Evolutionary conservation across 2,329 filamentous ascomycete species (phyloP).

Genomic region (Neonectria ditissima): DNA sequence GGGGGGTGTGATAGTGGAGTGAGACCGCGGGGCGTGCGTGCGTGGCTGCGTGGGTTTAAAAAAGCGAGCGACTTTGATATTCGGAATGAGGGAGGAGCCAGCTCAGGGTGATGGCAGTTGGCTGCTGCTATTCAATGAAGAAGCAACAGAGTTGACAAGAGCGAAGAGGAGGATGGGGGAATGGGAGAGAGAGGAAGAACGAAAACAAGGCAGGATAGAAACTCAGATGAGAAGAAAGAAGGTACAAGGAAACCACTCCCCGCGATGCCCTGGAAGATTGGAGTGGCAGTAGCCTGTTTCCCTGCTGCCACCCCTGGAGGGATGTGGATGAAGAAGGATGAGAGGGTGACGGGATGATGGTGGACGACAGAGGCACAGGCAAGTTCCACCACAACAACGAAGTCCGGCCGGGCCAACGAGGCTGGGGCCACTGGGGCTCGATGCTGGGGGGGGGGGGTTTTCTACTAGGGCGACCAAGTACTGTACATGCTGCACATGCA

Average conservation of each 20-base stretch:
- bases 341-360: slow-evolving; percentile 38
- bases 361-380: slow-evolving; percentile 23
- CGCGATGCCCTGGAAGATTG: slow-evolving; percentile 41
- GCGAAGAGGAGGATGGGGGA: slow-evolving; percentile 8
- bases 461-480: slow-evolving; percentile 32
- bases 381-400: slow-evolving; percentile 30
- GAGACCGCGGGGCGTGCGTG: slow-evolving; percentile 6
- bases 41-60: slow-evolving; percentile 3
- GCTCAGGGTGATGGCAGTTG: slow-evolving; percentile 23
- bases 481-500: slow-evolving; percentile 19
- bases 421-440: slow-evolving; percentile 33
- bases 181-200: no score
- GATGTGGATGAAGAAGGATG: slow-evolving; percentile 32
- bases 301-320: slow-evolving; percentile 32
- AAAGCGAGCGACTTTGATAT: slow-evolving; percentile 30
- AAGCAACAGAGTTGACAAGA: slow-evolving; percentile 14
- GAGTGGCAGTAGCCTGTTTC: slow-evolving; percentile 28
- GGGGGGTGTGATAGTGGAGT: slow-evolving; percentile 20
- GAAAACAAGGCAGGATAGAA: slow-evolving; percentile 3
- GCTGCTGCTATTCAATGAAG: slow-evolving; percentile 17
- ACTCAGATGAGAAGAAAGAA: neutral
- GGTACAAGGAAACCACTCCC: slow-evolving; percentile 21
- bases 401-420: slow-evolving; percentile 31
- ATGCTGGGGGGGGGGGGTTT: slow-evolving; percentile 35
- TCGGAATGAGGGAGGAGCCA: slow-evolving; percentile 15